Evolutionary conservation across 2,329 filamentous ascomycete genomes (phyloP).

Genomic region (Phialocephala subalpina): DNA sequence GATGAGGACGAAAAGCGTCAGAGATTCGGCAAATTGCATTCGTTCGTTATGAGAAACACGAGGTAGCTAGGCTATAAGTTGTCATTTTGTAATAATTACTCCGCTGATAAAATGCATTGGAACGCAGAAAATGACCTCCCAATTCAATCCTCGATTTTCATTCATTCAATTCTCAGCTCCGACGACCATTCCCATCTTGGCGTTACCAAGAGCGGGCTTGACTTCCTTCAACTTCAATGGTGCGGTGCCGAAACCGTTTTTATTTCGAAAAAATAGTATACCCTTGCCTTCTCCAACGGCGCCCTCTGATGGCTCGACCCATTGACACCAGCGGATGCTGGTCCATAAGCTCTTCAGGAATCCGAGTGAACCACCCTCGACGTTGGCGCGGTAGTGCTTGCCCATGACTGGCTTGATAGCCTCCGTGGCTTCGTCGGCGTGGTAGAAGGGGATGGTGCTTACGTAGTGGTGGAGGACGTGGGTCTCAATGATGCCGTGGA

Average conservation of each 20-base stretch:
- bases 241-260: slow-evolving; percentile 77
- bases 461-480: slow-evolving; percentile 99
- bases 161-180: too few relatives aligned
- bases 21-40: too few relatives aligned
- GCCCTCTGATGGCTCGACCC: slow-evolving; percentile 91
- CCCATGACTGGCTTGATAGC: slow-evolving; percentile 97
- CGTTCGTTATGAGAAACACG: too few relatives aligned
- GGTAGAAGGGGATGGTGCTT: slow-evolving; percentile 94
- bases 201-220: slow-evolving; percentile 23
- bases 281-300: slow-evolving; percentile 83
- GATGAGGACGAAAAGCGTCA: too few relatives aligned
- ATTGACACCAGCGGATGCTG: slow-evolving; percentile 88
- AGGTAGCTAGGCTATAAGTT: too few relatives aligned
- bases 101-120: too few relatives aligned
- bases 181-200: slow-evolving; percentile 21
- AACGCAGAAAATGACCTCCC: too few relatives aligned
- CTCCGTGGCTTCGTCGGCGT: slow-evolving; percentile 92
- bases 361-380: slow-evolving; percentile 76
- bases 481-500: slow-evolving; percentile 97
- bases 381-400: slow-evolving; percentile 88
- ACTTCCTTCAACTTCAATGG: slow-evolving; percentile 36
- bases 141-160: too few relatives aligned
- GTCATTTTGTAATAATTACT: too few relatives aligned
- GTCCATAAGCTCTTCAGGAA: slow-evolving; percentile 87
- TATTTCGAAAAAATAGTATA: slow-evolving; percentile 97